A percentile compares a stretch with the other conserved stretches of the same genome.
phyloP scores from a whole-genome alignment of 352 stramenopile genomes.

The Aphanomyces euteiches region DNA sequence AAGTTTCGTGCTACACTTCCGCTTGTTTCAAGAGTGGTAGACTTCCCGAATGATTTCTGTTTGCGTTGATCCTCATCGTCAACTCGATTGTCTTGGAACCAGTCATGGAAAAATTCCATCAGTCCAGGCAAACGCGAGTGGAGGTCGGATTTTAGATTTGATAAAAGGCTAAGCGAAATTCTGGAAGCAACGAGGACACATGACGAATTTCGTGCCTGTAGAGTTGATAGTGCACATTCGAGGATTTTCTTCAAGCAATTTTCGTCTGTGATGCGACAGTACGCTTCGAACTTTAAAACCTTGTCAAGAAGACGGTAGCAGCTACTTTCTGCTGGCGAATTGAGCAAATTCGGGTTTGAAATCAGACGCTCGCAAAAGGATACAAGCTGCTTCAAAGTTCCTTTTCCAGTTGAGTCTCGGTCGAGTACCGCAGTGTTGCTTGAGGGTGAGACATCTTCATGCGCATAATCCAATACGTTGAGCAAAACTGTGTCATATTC shows the following conservation, averaged over 20 bases:
- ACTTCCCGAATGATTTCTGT: background rate
- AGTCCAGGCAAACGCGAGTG: conserved; percentile 11
- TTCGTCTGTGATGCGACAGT: background rate
- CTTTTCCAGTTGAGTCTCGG: background rate
- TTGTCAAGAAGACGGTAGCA: conserved; percentile 20
- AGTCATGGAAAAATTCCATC: conserved; percentile 28
- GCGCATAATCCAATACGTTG: conserved; percentile 3
- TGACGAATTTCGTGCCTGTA: background rate
- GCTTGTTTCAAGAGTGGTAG: background rate
- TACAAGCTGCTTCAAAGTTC: conserved; percentile 1
- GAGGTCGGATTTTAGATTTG: conserved; percentile 2
- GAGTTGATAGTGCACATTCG: background rate
- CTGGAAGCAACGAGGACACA: conserved; percentile 3
- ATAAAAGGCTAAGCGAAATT: conserved; percentile 7
- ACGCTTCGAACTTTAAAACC: conserved; percentile 7
- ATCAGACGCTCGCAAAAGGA: conserved; percentile 14
- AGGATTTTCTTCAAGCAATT: conserved; percentile 11
- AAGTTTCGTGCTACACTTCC: conserved; percentile 9
- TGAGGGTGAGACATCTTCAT: background rate
- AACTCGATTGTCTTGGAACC: conserved; percentile 4
- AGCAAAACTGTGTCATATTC: background rate
- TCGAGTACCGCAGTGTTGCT: conserved; percentile 5
- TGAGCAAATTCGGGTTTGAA: background rate
- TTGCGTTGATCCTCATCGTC: background rate
- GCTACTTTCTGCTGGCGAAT: conserved; percentile 1